phyloP scores from a whole-genome alignment of 805 yeast genomes.

The Candida dendrica region DNA sequence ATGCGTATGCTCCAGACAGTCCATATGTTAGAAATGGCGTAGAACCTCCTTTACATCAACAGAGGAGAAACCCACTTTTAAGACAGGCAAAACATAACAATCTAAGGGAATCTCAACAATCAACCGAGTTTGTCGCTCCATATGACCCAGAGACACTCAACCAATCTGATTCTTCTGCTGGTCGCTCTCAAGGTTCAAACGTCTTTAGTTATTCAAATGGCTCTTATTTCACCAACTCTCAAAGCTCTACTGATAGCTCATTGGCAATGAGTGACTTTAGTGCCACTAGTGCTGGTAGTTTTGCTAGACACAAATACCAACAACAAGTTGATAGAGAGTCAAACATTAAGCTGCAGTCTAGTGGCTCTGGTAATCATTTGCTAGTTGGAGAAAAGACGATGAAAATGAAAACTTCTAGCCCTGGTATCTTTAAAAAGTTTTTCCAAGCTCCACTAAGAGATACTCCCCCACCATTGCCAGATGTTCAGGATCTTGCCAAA shows the following conservation, averaged over 20 bases:
- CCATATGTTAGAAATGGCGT: conserved; percentile 6
- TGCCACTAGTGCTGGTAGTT: conserved; percentile 87
- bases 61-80: conserved; percentile 4
- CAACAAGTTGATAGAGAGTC: conserved; percentile 22
- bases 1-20: conserved; percentile 5
- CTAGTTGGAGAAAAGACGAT: conserved; percentile 16
- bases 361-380: conserved; percentile 21
- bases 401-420: conserved; percentile 14
- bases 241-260: conserved; percentile 30
- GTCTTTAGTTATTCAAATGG: conserved; percentile 31
- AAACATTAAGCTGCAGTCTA: conserved; percentile 11
- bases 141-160: conserved; percentile 25
- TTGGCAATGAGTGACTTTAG: conserved; percentile 57
- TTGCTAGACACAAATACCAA: conserved; percentile 57
- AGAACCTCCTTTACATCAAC: not conserved
- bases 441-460: conserved; percentile 17
- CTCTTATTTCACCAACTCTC: conserved; percentile 44
- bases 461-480: conserved; percentile 19
- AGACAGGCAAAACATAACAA: conserved; percentile 10
- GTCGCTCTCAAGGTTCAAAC: conserved; percentile 14
- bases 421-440: conserved; percentile 25
- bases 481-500: conserved; percentile 14
- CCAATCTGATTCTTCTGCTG: conserved; percentile 18
- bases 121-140: conserved; percentile 19
- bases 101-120: conserved; percentile 5